phyloP scores from a whole-genome alignment of 1,139 yeast genomes.

The Zygoascus meyerae region DNA sequence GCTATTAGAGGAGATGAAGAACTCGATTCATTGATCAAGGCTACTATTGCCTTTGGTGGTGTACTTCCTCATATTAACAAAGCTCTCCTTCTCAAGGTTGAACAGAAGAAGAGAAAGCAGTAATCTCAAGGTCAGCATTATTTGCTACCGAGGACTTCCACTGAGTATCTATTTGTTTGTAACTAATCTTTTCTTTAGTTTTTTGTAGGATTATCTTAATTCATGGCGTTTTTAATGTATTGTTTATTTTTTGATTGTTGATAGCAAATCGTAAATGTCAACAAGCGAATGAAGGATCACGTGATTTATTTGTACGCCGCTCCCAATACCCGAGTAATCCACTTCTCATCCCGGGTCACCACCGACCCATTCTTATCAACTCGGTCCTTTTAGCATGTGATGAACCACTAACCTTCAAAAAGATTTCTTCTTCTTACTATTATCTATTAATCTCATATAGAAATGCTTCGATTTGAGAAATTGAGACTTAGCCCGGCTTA shows the following conservation, averaged over 20 bases:
- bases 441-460: no score
- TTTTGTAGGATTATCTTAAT: conserved; percentile 4
- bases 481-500: no score
- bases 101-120: conserved; percentile 60
- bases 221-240: conserved; percentile 1
- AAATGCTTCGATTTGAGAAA: no score
- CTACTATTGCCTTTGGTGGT: conserved; percentile 99
- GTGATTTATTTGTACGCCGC: no score
- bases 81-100: conserved; percentile 88
- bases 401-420: no score
- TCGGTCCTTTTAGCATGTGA: no score
- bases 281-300: no score
- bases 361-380: no score
- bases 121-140: not conserved
- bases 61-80: conserved; percentile 96
- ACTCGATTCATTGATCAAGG: conserved; percentile 89
- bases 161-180: not conserved
- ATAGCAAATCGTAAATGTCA: no score
- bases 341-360: no score
- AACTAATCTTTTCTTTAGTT: not conserved
- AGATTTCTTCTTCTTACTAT: no score
- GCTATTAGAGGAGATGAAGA: conserved; percentile 99
- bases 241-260: not conserved
- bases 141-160: not conserved
- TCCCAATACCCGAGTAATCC: no score